Base-by-base conservation (phyloP, 192 early-diverging fungal genomes). In the Helicostylum pulchrum region DNA sequence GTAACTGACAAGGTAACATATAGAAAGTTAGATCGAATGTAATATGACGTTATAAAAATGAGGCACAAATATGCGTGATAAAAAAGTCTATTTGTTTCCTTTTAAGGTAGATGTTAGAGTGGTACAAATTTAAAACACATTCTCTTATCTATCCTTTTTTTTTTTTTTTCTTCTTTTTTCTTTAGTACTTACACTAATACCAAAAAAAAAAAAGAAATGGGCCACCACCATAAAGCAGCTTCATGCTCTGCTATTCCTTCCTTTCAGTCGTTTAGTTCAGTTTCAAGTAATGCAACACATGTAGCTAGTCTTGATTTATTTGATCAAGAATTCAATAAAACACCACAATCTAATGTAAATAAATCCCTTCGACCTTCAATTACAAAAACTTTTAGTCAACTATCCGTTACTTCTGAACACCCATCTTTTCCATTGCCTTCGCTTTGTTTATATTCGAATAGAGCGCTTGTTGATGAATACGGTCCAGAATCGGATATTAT, bases 211-310 rank as follows among this genome's bases (percentile, higher is more conserved):
- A 17, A 53, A 32, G 30, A 17, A 14, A 55, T 55, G 53, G 53
- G 53, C 9, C 31, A 55, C 34, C 53, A 55, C 17, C 31, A 55
- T 34, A 55, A 55, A 39, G 53, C 53, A 20, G 53, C 53, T 39
- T 55, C 53, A 34, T 55, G 54, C 9, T 36, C 54, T 36, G 54
- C 54, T 9, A 31, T 56, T 56, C 54, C 54, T 36, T 10, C 54
- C 1, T 56, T 56, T 20, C 15, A n/a, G 9, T 36, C 31, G 8
- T 56, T 56, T 56, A 56, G 15, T 4, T 9, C 54, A 34, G 15
- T 56, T 10, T 34, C 54, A 32, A 34, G 19, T 19, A 56, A 56
- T 5, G 34, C n/a, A 7, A 56, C 32, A 15, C 17, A 39, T 11
- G n/a, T 17, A 36, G 31, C 31, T 30, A n/a, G 19, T 48, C 19